Percentiles rank a stretch among this genome's conserved stretches.
Evolutionary conservation across 768 basidiomycete species (phyloP).

Genomic region (Lactifluus hygrophoroides): DNA sequence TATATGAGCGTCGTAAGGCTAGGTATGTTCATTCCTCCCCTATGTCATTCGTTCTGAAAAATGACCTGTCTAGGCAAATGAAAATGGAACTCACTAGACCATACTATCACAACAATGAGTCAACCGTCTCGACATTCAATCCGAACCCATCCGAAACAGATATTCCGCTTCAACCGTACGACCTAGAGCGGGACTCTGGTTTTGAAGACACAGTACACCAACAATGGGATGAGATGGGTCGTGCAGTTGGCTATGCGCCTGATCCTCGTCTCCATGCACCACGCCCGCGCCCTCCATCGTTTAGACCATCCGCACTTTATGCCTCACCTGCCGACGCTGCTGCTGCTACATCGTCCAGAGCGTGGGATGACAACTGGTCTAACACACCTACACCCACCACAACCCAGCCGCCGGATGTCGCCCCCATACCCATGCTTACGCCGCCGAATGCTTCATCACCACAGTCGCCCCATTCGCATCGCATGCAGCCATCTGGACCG

Average conservation of each 20-base stretch:
- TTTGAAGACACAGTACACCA: slow-evolving; percentile 29
- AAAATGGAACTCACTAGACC: slow-evolving; percentile 31
- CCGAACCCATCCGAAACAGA: slow-evolving; percentile 33
- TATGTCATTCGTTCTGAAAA: background rate
- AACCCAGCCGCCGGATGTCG: background rate
- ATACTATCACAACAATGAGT: slow-evolving; percentile 18
- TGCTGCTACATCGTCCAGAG: background rate
- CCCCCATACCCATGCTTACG: background rate
- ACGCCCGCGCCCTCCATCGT: slow-evolving; percentile 29
- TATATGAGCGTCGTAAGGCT: slow-evolving; percentile 62
- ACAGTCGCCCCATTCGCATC: background rate
- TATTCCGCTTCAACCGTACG: slow-evolving; percentile 35
- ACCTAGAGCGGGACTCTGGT: slow-evolving; percentile 16
- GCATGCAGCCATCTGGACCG: background rate
- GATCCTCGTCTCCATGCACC: slow-evolving; percentile 45
- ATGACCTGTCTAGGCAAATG: slow-evolving; percentile 36
- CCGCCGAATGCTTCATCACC: background rate
- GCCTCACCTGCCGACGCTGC: background rate
- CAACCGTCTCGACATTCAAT: slow-evolving; percentile 19
- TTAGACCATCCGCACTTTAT: slow-evolving; percentile 3
- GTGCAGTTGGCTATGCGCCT: slow-evolving; percentile 38
- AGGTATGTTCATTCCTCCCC: slow-evolving; percentile 34
- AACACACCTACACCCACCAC: slow-evolving; percentile 4
- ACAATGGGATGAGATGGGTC: slow-evolving; percentile 44
- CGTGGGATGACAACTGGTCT: slow-evolving; percentile 4